Percentiles rank a stretch among this genome's conserved stretches.
Conservation (phyloP, 2,329 filamentous ascomycete species). For the Endothia cerciana region DNA sequence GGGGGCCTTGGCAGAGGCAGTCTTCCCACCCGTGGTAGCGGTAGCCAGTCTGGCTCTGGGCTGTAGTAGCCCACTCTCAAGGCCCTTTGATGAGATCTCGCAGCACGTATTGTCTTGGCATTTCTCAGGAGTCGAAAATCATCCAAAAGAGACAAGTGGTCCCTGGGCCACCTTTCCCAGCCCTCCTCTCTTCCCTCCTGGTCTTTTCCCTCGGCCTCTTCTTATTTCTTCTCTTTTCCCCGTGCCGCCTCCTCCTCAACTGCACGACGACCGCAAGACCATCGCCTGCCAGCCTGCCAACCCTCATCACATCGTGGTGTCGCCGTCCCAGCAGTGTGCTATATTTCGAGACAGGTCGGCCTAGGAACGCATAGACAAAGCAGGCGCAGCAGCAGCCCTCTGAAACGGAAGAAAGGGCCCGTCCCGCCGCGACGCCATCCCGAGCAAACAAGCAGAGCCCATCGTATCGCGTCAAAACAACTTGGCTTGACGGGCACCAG, state of each 20-base stretch:
- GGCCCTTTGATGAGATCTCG: background rate
- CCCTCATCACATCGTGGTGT: background rate
- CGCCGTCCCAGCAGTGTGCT: too few species aligned
- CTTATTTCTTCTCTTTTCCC: background rate
- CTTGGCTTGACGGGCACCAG: background rate
- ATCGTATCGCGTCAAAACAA: background rate
- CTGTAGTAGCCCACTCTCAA: background rate
- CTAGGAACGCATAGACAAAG: too few species aligned
- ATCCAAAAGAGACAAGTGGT: background rate
- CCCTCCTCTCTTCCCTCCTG: too few species aligned
- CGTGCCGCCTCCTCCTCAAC: background rate
- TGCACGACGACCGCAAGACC: background rate
- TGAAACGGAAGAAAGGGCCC: too few species aligned
- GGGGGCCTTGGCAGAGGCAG: background rate
- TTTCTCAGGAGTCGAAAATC: background rate
- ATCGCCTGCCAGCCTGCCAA: background rate
- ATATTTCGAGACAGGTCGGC: too few species aligned
- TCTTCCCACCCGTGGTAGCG: too few species aligned
- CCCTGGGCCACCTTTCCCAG: background rate
- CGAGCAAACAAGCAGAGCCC: background rate
- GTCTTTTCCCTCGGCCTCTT: too few species aligned
- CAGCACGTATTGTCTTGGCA: background rate
- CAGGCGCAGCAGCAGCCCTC: background rate
- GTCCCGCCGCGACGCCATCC: background rate
- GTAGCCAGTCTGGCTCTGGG: too few species aligned